These are phyloP conservation scores for Sordariomycetes sp. DNA, from an alignment of 2,329 filamentous ascomycete genomes.

Conservation along the genomic window DNA sequence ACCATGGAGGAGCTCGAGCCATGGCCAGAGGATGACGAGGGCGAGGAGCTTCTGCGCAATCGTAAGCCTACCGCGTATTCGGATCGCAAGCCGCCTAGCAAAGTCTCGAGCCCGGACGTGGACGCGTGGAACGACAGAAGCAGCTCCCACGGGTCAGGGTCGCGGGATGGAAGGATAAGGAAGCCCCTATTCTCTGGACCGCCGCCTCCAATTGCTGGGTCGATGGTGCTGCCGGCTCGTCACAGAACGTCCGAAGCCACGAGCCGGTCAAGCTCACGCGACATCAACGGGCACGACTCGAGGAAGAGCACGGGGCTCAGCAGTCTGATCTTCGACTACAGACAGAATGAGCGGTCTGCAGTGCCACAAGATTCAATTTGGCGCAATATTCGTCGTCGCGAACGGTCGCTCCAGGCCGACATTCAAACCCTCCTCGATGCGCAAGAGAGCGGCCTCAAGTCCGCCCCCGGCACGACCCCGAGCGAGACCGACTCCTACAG, in stretches of 20 bases:
- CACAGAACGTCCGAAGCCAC: neutral
- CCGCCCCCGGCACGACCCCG: constrained; percentile 16
- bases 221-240: constrained; percentile 26
- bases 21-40: constrained; percentile 17
- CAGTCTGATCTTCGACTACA: constrained; percentile 29
- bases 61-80: neutral
- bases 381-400: constrained; percentile 34
- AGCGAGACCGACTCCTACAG: constrained; percentile 20
- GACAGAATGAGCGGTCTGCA: constrained; percentile 8
- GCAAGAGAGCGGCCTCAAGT: constrained; percentile 34
- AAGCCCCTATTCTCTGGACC: constrained; percentile 35
- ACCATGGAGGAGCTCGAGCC: constrained; percentile 29
- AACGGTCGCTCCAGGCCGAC: constrained; percentile 34
- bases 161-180: constrained; percentile 21
- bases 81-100: neutral
- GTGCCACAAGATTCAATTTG: constrained; percentile 32
- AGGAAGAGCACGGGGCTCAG: constrained; percentile 2
- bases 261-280: constrained; percentile 2
- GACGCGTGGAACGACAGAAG: constrained; percentile 10
- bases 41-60: neutral
- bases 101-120: constrained; percentile 3
- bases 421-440: constrained; percentile 39
- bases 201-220: constrained; percentile 40
- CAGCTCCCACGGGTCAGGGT: constrained; percentile 14
- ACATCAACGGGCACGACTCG: constrained; percentile 2